Evolutionary conservation across 2,329 filamentous ascomycete species (phyloP), one percentile per base, ranked within the genome.

Genomic region (Aureobasidium vineae): DNA sequence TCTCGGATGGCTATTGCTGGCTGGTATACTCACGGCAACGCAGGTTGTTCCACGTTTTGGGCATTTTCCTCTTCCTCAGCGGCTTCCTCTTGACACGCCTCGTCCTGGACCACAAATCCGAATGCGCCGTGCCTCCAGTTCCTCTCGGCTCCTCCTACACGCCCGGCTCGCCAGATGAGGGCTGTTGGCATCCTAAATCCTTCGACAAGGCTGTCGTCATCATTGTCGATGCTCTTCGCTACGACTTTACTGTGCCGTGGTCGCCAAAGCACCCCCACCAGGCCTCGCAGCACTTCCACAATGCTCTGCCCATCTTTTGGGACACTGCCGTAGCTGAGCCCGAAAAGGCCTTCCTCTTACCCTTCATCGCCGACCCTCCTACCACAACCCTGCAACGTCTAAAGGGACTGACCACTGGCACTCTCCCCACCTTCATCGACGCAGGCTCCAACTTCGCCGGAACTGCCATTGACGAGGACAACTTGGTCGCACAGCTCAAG

Each of bases 331-430:
- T 88, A 67, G 81, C 86, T 66, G 83, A 85, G 54, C 95, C 95
- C 0, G 81, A 88, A 66, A 91, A 96, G 77, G 93, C 95, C 0
- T 91, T 99, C 74, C 81, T 99, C 56, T 84, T 93, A 31, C 95
- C 95, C 0, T 99, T 99, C 77, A 97, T 99, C 74, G 95, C 95
- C 45, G 95, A 99, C 74, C 94, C 95, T 41, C 95, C 95, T 7
- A 99, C 95, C 3, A 90, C 93, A 6, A 99, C 95, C 7, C 80
- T 98, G 67, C 95, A 98, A 78, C 83, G 95, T 69, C 79, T 99
- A 70, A 98, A 98, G 79, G 95, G 94, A 3, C 79, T 99, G 70
- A 99, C 93, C 21, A 99, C 95, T 0, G 95, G 95, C 4, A 98
- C 95, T 1, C 79, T 99, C 64, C 95, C 95, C 1, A 97, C 94